Base-by-base conservation (phyloP, 2,329 filamentous ascomycete genomes). In the Escovopsis sp. region DNA sequence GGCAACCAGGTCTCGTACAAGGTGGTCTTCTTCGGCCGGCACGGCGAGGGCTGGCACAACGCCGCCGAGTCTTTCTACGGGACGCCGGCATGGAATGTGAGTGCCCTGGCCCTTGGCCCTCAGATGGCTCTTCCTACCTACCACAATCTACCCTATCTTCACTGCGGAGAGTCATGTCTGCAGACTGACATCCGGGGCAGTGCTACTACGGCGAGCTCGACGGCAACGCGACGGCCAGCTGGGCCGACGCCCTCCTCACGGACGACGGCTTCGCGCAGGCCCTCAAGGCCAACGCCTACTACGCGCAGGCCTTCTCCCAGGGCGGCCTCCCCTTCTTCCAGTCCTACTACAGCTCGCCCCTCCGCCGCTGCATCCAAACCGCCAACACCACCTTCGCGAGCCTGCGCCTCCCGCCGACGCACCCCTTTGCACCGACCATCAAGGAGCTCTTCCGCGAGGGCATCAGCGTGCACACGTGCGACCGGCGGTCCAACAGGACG, bases 391-490 rank as follows among this genome's bases (percentile, higher is more conserved):
- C 76, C 2, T 83, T 78, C 47, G 49, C 50, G 2, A 61, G 56
- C 10, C 58, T 82, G 3, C 45, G 58, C 2, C 48, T 79, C 2
- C 72, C 73, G 1, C 48, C 50, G 7, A 50, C 60, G 3, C 51
- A 51, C 10, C 66, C 64, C 0, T 81, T 79, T 44, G 51, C 53
- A 2, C 77, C 76, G 0, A 57, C 61, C 2, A 56, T 82, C 41
- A 81, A 79, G 53, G 78, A 82, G 45, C 50, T 67, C 26, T 60
- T 82, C 43, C 65, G 78, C 21, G 79, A 83, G 52, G 68, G 70
- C 2, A 70, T 82, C 37, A 73, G 68, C 36, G 69, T 74, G 29
- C 78, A 81, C 48, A 80, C 76, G 0, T 84, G 79, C 49, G 74
- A 83, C 53, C 64, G 69, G 21, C 63, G 78, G 9, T 68, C 66